Conservation (phyloP, 805 yeast species). For the Metschnikowia koreensis region DNA sequence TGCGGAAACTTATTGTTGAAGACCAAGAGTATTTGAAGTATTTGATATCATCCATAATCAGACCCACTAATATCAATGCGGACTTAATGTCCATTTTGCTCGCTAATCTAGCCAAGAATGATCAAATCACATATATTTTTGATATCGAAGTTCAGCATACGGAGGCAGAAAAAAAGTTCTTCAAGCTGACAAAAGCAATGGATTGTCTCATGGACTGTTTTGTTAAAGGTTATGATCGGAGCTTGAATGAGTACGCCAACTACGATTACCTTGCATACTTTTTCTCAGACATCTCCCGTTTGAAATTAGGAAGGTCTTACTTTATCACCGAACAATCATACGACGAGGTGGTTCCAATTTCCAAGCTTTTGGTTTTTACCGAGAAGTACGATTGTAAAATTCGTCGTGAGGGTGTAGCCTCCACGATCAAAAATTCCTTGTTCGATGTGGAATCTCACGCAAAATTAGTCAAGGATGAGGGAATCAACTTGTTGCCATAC, state of each 20-base stretch:
- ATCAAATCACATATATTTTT: conserved; percentile 55
- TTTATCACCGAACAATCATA: conserved; percentile 70
- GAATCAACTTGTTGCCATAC: conserved; percentile 76
- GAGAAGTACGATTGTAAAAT: conserved; percentile 73
- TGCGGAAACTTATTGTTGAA: conserved; percentile 63
- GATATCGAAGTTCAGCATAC: conserved; percentile 29
- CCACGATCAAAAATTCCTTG: conserved; percentile 84
- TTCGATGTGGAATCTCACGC: conserved; percentile 75
- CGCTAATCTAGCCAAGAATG: conserved; percentile 82
- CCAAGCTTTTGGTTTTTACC: conserved; percentile 80
- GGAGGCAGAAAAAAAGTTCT: conserved; percentile 44
- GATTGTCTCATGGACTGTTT: conserved; percentile 87
- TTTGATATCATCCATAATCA: conserved; percentile 50
- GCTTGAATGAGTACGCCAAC: conserved; percentile 67
- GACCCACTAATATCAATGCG: conserved; percentile 60
- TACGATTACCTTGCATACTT: conserved; percentile 84
- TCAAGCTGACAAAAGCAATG: conserved; percentile 56
- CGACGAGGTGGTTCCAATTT: conserved; percentile 73
- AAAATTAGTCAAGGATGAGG: conserved; percentile 54
- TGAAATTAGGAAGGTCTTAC: conserved; percentile 68
- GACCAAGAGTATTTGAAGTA: conserved; percentile 57
- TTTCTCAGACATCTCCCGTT: conserved; percentile 87
- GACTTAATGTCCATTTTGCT: conserved; percentile 82
- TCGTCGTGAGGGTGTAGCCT: conserved; percentile 90
- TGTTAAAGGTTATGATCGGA: conserved; percentile 76